Conservation (phyloP, 2,329 filamentous ascomycete genomes). For the Periconia sp. region DNA sequence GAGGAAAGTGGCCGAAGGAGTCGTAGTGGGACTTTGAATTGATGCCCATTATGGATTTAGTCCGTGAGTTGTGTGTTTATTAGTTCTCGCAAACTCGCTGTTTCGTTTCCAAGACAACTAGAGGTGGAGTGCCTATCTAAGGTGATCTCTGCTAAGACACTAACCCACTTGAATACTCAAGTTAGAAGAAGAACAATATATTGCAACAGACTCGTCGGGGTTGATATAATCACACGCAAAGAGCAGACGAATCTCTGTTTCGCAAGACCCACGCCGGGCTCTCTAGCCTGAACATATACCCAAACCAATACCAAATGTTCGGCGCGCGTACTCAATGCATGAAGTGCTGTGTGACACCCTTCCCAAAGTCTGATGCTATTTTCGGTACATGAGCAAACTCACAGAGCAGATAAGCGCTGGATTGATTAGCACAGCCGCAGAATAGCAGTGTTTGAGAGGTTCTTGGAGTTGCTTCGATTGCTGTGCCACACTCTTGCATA, state of each 20-base stretch:
- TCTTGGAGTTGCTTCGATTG: conserved; percentile 1
- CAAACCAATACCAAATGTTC: background rate
- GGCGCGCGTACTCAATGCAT: conserved; percentile 5
- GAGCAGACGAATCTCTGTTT: background rate
- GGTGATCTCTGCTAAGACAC: too few relatives aligned
- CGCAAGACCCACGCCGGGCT: background rate
- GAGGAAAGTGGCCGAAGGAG: conserved; percentile 1
- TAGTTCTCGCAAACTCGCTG: too few relatives aligned
- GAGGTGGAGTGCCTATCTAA: too few relatives aligned
- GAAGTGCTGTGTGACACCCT: conserved; percentile 4
- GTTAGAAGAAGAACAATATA: conserved; percentile 1
- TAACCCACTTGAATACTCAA: background rate
- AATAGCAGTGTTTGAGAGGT: background rate
- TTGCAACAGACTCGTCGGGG: background rate
- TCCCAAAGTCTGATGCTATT: background rate
- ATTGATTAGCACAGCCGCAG: background rate
- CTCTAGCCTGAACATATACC: conserved; percentile 4
- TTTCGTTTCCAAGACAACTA: too few relatives aligned
- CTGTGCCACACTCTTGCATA: conserved; percentile 3
- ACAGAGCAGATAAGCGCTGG: background rate
- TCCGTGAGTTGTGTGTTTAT: background rate
- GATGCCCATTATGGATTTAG: conserved; percentile 9
- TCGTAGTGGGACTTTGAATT: conserved; percentile 1
- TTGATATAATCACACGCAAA: conserved; percentile 2
- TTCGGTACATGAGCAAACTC: background rate